Percentiles rank a stretch among this genome's conserved stretches.
Evolutionary conservation across 306 rosid genomes (phyloP).

Genomic region (Malus fusca): DNA sequence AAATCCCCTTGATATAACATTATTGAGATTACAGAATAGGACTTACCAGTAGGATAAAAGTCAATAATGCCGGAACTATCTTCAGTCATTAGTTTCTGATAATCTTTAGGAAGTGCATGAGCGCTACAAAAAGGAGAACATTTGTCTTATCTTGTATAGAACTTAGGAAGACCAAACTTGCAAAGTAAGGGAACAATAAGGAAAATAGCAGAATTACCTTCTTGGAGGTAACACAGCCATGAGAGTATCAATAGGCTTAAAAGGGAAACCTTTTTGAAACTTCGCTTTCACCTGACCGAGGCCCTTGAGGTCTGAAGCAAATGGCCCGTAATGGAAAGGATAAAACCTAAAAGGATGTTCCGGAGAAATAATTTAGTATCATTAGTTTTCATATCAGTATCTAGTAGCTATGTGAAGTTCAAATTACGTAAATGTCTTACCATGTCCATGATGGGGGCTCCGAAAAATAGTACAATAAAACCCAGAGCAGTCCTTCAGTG

Average conservation of each 20-base stretch:
- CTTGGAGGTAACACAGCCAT: slow-evolving; percentile 40
- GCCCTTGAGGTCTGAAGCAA: slow-evolving; percentile 52
- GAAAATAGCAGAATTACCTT: slow-evolving; percentile 23
- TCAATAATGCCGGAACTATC: slow-evolving; percentile 31
- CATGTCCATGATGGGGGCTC: slow-evolving; percentile 59
- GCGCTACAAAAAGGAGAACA: slow-evolving; percentile 16
- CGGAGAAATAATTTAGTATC: no score
- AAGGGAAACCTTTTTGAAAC: slow-evolving; percentile 39
- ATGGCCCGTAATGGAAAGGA: slow-evolving; percentile 44
- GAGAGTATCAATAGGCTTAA: slow-evolving; percentile 53
- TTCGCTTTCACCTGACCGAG: slow-evolving; percentile 28
- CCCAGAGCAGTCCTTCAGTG: slow-evolving; percentile 56
- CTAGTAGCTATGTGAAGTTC: background rate
- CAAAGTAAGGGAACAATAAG: no score
- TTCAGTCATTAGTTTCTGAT: slow-evolving; percentile 27
- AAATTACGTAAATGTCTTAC: slow-evolving; percentile 10
- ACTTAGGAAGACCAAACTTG: background rate
- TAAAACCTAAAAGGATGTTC: slow-evolving; percentile 35
- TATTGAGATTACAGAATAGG: background rate
- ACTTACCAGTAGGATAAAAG: slow-evolving; percentile 44
- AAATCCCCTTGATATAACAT: background rate
- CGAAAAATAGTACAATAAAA: slow-evolving; percentile 44
- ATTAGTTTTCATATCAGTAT: background rate
- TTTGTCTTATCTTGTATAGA: background rate
- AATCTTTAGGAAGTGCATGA: slow-evolving; percentile 40